Base-by-base conservation (phyloP, 345 rosid genomes). In the Acer campestre region DNA sequence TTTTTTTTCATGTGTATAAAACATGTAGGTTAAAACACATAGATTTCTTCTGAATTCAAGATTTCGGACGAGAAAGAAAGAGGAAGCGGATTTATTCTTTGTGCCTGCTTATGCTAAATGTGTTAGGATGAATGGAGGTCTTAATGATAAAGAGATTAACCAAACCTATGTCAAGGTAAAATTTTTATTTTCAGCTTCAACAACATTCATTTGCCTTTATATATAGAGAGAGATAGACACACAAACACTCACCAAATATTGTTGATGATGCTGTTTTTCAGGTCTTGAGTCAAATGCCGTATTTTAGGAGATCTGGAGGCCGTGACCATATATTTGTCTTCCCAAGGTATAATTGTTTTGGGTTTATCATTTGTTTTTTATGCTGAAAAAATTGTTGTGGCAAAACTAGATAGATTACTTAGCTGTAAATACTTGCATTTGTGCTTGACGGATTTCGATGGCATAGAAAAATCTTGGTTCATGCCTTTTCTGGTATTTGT, bases 261-360 rank as follows among this genome's bases (percentile, higher is more conserved):
- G 49, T 46, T 46, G 49, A 46, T 68, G 8, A 31, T 68, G 53
- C 75, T 68, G 61, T 40, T 72, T 59, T 67, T 67, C 80, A 96
- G 99, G 92, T 91, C 7, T 86, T 92, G 74, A 91, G 95, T 63
- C 99, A 92, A 83, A 94, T 96, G 99, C 92, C 98, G 0, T 88
- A 94, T 73, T 96, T 96, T 66, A 89, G 98, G 83, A 82, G 88
- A 59, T 94, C 99, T 0, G 97, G 92, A 59, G 99, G 99, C 73
- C 97, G 98, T n/a, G 91, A 96, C 76, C 99, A 96, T 84, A 76
- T 96, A 68, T 92, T 96, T 73, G 91, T 96, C 74, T 96, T 96
- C 81, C 99, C 98, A 1, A 96, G 99, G 99, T 94, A 82, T 71
- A 17, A 1, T 6, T 81, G 11, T 44, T 79, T 35, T 59, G 25